Evolutionary conservation across 768 basidiomycete species (phyloP).

Genomic region (Kwoniella mangroviensis): DNA sequence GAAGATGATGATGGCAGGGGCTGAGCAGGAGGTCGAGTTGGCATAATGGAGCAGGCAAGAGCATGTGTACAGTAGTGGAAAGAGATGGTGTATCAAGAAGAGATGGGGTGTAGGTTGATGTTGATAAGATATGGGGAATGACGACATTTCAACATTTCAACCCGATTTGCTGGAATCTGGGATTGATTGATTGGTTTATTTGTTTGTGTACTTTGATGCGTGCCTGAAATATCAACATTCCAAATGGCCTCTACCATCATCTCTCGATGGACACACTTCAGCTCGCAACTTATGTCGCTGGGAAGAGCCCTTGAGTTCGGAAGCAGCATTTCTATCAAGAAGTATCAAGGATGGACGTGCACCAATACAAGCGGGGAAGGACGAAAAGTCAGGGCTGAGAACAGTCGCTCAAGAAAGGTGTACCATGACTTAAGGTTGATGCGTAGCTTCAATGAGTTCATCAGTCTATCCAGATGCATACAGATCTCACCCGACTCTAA

Average conservation of each 20-base stretch:
- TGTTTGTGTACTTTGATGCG: background rate
- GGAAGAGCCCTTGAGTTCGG: too few relatives aligned
- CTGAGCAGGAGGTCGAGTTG: conserved; percentile 35
- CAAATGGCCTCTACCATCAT: background rate
- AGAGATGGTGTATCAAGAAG: background rate
- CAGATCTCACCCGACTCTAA: background rate
- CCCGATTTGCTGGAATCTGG: background rate
- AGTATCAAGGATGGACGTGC: too few relatives aligned
- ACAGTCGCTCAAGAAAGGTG: too few relatives aligned
- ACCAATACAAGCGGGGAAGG: too few relatives aligned
- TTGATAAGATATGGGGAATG: background rate
- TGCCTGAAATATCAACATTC: conserved; percentile 1
- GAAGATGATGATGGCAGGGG: conserved; percentile 36
- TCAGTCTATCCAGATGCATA: background rate
- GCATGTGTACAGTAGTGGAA: background rate
- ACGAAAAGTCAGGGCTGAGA: too few relatives aligned
- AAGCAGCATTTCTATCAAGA: too few relatives aligned
- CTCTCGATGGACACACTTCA: too few relatives aligned
- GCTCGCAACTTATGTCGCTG: too few relatives aligned
- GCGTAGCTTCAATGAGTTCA: background rate
- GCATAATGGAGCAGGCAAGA: conserved; percentile 21
- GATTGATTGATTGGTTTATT: background rate
- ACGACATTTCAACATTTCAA: conserved; percentile 2
- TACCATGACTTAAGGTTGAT: too few relatives aligned
- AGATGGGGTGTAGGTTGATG: background rate